Conservation (phyloP, 1,284 basidiomycete species). For the Pyrrhoderma noxium region DNA sequence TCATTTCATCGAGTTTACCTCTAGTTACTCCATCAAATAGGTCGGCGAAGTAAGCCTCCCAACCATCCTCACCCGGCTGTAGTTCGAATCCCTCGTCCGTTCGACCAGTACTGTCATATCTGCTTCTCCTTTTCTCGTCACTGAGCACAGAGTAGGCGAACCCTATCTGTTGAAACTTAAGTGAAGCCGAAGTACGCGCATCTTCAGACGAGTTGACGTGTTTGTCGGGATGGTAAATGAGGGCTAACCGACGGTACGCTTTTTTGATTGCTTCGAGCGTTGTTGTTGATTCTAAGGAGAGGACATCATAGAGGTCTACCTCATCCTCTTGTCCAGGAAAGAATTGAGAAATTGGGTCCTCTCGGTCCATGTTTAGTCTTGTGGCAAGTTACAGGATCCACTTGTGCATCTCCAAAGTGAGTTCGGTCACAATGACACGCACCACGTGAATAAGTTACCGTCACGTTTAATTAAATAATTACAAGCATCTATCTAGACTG, state of each 20-base stretch:
- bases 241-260: constrained; percentile 78
- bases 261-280: constrained; percentile 67
- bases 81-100: constrained; percentile 76
- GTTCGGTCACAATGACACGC: no score
- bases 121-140: constrained; percentile 65
- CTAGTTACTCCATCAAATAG: constrained; percentile 83
- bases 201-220: constrained; percentile 57
- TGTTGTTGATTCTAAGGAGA: constrained; percentile 49
- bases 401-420: background rate
- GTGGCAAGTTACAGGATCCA: constrained; percentile 9
- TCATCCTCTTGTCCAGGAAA: constrained; percentile 57
- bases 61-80: constrained; percentile 74
- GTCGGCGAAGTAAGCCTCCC: constrained; percentile 89
- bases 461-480: no score
- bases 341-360: constrained; percentile 72
- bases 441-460: no score
- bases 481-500: no score
- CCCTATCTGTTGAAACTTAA: constrained; percentile 83
- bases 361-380: constrained; percentile 46
- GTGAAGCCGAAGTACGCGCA: constrained; percentile 55
- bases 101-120: constrained; percentile 78
- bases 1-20: constrained; percentile 82
- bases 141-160: constrained; percentile 85
- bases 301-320: constrained; percentile 71
- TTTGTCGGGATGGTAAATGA: constrained; percentile 85